A percentile compares a stretch with the other conserved stretches of the same genome.
Conservation (phyloP, 208 protist genomes). For the Crithidia mellificae region DNA sequence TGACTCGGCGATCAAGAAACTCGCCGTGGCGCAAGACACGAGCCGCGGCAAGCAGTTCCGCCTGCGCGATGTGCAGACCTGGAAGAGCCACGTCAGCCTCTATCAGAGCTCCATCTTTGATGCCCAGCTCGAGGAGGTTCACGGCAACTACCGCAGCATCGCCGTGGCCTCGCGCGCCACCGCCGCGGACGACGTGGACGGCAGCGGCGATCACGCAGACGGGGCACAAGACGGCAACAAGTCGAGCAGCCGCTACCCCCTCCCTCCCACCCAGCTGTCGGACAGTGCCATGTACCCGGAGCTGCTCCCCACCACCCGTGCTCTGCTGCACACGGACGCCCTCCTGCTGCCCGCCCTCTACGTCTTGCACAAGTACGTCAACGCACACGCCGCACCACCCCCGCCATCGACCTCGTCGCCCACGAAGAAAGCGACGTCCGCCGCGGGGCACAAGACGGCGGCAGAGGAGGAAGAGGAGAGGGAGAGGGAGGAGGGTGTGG, state of each 20-base stretch:
- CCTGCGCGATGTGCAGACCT: conserved; percentile 50
- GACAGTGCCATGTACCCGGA: conserved; percentile 33
- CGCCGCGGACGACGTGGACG: background rate
- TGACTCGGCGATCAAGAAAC: conserved; percentile 36
- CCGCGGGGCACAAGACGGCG: background rate
- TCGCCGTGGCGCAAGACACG: conserved; percentile 41
- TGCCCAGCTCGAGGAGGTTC: conserved; percentile 29
- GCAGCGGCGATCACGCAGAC: conserved; percentile 7
- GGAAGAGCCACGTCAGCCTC: conserved; percentile 46
- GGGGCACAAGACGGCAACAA: conserved; percentile 1
- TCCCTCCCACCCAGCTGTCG: conserved; percentile 32
- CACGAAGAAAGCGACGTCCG: no score
- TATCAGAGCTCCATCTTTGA: conserved; percentile 53
- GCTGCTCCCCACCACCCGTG: conserved; percentile 49
- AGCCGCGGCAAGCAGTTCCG: conserved; percentile 40
- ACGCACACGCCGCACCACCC: conserved; percentile 4
- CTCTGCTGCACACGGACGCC: conserved; percentile 75
- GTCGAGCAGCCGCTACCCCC: conserved; percentile 2
- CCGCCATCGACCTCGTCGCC: background rate
- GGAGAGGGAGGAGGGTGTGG: background rate
- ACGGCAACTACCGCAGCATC: conserved; percentile 35
- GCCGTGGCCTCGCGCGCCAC: conserved; percentile 2
- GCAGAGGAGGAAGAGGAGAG: background rate
- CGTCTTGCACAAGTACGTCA: conserved; percentile 44
- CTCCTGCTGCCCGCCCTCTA: conserved; percentile 65